These are phyloP conservation scores for Microstegium vimineum DNA, from an alignment of 176 grass and related monocot genomes.

Conservation along the genomic window DNA sequence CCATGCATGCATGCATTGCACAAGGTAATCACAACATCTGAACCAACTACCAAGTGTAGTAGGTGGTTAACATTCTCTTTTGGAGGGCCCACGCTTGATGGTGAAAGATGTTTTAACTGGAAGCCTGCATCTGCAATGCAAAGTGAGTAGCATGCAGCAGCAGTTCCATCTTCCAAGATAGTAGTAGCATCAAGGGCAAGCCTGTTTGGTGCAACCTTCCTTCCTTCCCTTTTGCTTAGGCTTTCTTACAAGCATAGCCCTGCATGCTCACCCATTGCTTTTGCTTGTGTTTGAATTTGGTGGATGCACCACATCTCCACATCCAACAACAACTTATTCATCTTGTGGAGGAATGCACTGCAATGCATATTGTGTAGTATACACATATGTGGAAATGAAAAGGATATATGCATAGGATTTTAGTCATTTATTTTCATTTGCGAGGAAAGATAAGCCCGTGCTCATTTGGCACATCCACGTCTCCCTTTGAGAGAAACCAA, in stretches of 20 bases:
- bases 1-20: not conserved
- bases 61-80: not conserved
- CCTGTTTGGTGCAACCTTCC: slow-evolving; percentile 50
- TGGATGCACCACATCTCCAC: too few species aligned
- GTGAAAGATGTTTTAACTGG: slow-evolving; percentile 15
- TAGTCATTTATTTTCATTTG: not conserved
- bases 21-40: not conserved
- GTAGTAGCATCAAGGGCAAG: slow-evolving; percentile 44
- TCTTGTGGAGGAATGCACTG: slow-evolving; percentile 20
- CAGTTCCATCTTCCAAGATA: not conserved
- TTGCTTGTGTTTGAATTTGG: slow-evolving; percentile 33
- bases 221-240: slow-evolving; percentile 34
- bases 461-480: not conserved
- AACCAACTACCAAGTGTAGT: not conserved
- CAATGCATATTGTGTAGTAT: not conserved
- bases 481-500: too few species aligned
- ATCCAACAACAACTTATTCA: slow-evolving; percentile 35
- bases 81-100: not conserved
- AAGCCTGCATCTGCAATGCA: not conserved
- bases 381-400: not conserved
- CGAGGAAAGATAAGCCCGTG: not conserved
- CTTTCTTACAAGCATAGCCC: slow-evolving; percentile 46
- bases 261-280: not conserved
- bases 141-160: not conserved
- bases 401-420: not conserved